phyloP scores from a whole-genome alignment of 163 green algal species.

The Chlamydomonas reinhardtii region DNA sequence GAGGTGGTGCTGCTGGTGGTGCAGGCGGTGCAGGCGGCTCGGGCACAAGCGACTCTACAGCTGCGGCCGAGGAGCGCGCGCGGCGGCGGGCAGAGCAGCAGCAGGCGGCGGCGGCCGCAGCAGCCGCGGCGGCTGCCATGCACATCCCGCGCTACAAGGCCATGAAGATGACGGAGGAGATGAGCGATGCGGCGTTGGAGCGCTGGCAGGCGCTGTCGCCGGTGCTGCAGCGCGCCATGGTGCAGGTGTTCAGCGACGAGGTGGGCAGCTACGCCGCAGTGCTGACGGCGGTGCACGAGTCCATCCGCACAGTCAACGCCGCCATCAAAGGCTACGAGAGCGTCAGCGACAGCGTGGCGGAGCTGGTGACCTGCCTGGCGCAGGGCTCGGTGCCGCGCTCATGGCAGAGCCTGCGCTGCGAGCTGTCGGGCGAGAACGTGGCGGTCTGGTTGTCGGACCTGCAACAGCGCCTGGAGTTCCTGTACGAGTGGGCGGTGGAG shows the following conservation, averaged over 20 bases:
- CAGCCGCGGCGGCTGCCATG: not conserved
- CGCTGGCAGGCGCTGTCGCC: conserved; percentile 49
- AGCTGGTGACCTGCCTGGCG: conserved; percentile 52
- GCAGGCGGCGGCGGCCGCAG: not conserved
- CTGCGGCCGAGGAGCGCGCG: not conserved
- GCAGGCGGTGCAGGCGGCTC: too few relatives aligned
- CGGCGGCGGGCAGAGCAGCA: not conserved
- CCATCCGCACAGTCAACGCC: conserved; percentile 36
- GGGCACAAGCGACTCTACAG: not conserved
- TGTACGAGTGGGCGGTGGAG: conserved; percentile 60
- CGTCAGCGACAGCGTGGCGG: conserved; percentile 25
- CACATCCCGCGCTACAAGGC: conserved; percentile 44
- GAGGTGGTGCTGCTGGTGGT: too few relatives aligned
- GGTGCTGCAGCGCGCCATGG: conserved; percentile 42
- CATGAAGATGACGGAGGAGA: conserved; percentile 62
- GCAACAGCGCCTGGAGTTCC: conserved; percentile 50
- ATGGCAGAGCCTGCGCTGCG: conserved; percentile 32
- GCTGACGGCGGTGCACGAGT: conserved; percentile 39
- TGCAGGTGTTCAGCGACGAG: conserved; percentile 63
- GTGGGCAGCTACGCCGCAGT: conserved; percentile 38
- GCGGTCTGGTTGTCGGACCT: conserved; percentile 54
- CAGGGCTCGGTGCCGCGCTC: conserved; percentile 41
- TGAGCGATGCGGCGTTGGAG: conserved; percentile 47
- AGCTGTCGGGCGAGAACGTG: conserved; percentile 47
- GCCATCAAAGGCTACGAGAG: conserved; percentile 56